Evolutionary conservation across 106 monocot genomes (phyloP).

Genomic region (Dendrobium huoshanense): DNA sequence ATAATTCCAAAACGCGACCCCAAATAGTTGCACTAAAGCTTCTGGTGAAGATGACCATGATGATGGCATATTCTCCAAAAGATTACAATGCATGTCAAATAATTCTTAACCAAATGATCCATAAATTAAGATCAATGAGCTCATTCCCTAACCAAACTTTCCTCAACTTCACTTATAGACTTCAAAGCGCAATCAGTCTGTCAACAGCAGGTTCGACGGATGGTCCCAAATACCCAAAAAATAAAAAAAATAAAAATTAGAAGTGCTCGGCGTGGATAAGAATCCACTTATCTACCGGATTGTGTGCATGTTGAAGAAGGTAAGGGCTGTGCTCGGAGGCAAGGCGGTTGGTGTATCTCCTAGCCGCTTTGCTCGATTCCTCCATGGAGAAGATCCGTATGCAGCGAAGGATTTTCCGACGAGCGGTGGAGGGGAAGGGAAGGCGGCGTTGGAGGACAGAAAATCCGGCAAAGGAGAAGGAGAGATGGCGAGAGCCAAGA

Average conservation of each 20-base stretch:
- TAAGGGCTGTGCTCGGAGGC: slow-evolving; percentile 94
- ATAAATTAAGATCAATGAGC: no score
- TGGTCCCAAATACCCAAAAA: background rate
- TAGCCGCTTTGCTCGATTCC: slow-evolving; percentile 21
- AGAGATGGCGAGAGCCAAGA: background rate
- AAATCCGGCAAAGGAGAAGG: background rate
- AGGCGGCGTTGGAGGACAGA: background rate
- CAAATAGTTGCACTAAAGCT: background rate
- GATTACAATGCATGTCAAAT: no score
- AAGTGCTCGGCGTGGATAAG: background rate
- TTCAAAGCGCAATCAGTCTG: background rate
- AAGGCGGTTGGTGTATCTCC: slow-evolving; percentile 67
- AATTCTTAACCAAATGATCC: no score
- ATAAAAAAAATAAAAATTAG: background rate
- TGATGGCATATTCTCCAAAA: background rate
- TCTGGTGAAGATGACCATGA: background rate
- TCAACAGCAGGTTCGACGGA: slow-evolving; percentile 2
- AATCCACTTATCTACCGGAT: slow-evolving; percentile 42
- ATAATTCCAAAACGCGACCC: background rate
- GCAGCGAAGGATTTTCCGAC: slow-evolving; percentile 4
- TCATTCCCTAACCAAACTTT: no score
- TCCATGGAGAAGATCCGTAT: slow-evolving; percentile 25
- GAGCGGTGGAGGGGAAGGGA: background rate
- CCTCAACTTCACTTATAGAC: background rate
- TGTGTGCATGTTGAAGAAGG: slow-evolving; percentile 92